phyloP scores from a whole-genome alignment of 2,329 filamentous ascomycete genomes.

The Ascochyta lentis region DNA sequence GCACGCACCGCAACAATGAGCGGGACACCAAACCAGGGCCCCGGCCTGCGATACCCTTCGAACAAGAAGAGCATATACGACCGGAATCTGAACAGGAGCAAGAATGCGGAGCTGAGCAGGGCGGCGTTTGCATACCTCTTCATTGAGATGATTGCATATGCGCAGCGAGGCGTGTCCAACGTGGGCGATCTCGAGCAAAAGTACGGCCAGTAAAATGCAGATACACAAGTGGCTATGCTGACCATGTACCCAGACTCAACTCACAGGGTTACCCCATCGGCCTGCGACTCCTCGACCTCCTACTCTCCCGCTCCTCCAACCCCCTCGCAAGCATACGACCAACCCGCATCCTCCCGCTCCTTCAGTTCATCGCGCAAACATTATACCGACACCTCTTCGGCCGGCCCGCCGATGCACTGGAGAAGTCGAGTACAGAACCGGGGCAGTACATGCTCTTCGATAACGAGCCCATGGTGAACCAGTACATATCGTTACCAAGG shows the following conservation, averaged over 20 bases:
- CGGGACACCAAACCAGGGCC: constrained; percentile 30
- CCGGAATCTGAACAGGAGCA: constrained; percentile 87
- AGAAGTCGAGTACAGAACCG: constrained; percentile 83
- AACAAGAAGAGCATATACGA: constrained; percentile 99
- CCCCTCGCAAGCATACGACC: constrained; percentile 66
- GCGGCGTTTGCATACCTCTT: constrained; percentile 96
- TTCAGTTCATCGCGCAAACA: constrained; percentile 93
- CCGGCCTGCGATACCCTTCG: constrained; percentile 82
- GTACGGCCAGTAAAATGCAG: constrained; percentile 55
- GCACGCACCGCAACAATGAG: constrained; percentile 33
- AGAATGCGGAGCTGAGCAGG: constrained; percentile 87
- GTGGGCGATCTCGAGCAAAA: constrained; percentile 93
- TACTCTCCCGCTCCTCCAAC: constrained; percentile 72
- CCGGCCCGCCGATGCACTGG: constrained; percentile 87
- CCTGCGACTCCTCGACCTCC: constrained; percentile 90
- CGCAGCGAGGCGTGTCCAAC: constrained; percentile 86
- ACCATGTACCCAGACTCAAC: constrained; percentile 70
- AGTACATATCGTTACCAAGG: constrained; percentile 88
- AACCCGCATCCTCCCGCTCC: constrained; percentile 84
- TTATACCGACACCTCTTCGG: constrained; percentile 93
- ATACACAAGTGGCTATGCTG: not conserved
- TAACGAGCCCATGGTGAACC: constrained; percentile 95
- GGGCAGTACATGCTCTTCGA: constrained; percentile 99
- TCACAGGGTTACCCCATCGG: constrained; percentile 92
- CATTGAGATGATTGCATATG: constrained; percentile 94